Base-by-base conservation (phyloP, 2,329 filamentous ascomycete species). In the Chrysoporthe puriensis region DNA sequence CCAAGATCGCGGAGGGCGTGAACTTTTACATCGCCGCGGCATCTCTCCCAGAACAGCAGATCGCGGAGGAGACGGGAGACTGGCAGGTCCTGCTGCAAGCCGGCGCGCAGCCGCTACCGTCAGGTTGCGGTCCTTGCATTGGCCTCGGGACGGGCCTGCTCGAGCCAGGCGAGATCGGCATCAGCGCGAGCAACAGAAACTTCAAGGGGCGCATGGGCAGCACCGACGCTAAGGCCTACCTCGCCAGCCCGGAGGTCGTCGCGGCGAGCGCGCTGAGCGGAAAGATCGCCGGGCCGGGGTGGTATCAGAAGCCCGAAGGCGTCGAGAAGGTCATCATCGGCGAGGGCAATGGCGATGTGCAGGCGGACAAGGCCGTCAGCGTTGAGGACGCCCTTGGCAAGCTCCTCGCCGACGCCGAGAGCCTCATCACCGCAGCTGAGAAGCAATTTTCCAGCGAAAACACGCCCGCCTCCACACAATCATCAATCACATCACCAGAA, bases 121-220 rank as follows among this genome's bases (percentile, higher is more conserved):
- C 91, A 26, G 91, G 90, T 0, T 97, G 93, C 71, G 93, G 89
- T 0, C 90, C 91, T 0, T 97, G 94, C 74, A 97, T 97, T 69
- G 93, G 93, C 9, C 84, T 96, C 0, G 93, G 91, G 68, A 88
- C 85, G 0, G 94, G 94, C 48, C 83, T 97, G 0, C 85, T 97
- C 0, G 90, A 97, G 77, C 85, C 87, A 1, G 93, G 92, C n/a
- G 94, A 97, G 80, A 89, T 94, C 11, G 94, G 94, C 32, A 94
- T 97, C 72, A 90, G 85, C 69, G 92, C 93, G 0, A 89, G 85
- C 63, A 97, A 97, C 82, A 85, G 94, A 13, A 97, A 97, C 78
- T 97, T 94, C 83, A 94, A 94, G 79, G 94, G 94, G 0, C 88
- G 94, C 2, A 96, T 97, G 92, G 94, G 94, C 3, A 90, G 86